phyloP scores from a whole-genome alignment of 2,329 filamentous ascomycete genomes.

The Fusarium decemcellulare region DNA sequence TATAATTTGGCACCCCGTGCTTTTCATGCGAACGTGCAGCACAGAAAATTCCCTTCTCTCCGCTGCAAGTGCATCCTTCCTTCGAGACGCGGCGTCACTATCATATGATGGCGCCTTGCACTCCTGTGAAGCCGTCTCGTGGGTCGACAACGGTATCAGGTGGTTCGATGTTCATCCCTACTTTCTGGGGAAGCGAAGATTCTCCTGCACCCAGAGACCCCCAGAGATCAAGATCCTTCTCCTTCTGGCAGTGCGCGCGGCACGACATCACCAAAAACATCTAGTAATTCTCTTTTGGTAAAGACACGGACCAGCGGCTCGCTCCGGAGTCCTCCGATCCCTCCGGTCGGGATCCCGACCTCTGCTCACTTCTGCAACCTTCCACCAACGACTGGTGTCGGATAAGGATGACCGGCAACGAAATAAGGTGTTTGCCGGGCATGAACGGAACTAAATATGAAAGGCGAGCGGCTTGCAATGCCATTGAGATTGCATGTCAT shows the following conservation, averaged over 20 bases:
- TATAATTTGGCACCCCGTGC: conserved; percentile 36
- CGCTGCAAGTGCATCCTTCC: conserved; percentile 28
- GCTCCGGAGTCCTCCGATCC: conserved; percentile 40
- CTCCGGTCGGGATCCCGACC: conserved; percentile 21
- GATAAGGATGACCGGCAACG: conserved; percentile 25
- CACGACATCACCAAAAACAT: conserved; percentile 23
- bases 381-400: conserved; percentile 22
- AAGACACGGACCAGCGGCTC: conserved; percentile 45
- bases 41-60: conserved; percentile 19
- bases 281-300: conserved; percentile 22
- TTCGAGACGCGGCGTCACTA: conserved; percentile 34
- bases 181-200: conserved; percentile 41
- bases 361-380: conserved; percentile 35
- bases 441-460: conserved; percentile 25
- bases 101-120: conserved; percentile 41
- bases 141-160: conserved; percentile 43
- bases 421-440: conserved; percentile 22
- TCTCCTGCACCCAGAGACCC: conserved; percentile 26
- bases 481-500: background rate
- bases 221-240: conserved; percentile 33
- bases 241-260: conserved; percentile 32
- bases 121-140: conserved; percentile 33
- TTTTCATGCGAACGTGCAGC: conserved; percentile 33
- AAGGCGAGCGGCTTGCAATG: conserved; percentile 10
- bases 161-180: conserved; percentile 47